Conservation (phyloP, 768 basidiomycete species). For the Psilocybe azurescens region DNA sequence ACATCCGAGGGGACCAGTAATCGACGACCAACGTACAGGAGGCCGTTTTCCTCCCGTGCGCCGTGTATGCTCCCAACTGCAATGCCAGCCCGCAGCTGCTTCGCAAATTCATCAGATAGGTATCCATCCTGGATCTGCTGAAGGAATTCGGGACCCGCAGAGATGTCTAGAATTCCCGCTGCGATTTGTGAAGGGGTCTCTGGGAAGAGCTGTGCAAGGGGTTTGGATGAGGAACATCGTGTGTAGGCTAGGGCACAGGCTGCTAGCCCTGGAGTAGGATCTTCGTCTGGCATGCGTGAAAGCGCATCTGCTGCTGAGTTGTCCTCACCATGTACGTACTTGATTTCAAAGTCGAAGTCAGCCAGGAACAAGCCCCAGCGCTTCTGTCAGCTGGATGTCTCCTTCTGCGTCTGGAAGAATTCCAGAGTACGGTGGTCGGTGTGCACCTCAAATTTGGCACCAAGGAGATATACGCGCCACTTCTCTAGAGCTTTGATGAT, state of each 20-base stretch:
- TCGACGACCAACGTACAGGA: constrained; percentile 28
- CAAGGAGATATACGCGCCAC: constrained; percentile 27
- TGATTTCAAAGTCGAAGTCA: constrained; percentile 39
- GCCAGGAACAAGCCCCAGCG: constrained; percentile 38
- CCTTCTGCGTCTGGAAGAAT: constrained; percentile 32
- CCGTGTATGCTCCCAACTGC: not conserved
- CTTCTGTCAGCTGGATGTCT: constrained; percentile 34
- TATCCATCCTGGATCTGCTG: not conserved
- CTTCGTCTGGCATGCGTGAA: constrained; percentile 26
- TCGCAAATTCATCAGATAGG: not conserved
- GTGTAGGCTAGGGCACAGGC: constrained; percentile 11
- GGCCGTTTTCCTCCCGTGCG: constrained; percentile 9
- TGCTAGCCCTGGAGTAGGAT: not conserved
- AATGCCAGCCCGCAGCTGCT: not conserved
- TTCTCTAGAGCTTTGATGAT: constrained; percentile 35
- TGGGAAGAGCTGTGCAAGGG: not conserved
- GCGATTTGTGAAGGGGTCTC: not conserved
- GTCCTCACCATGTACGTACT: constrained; percentile 38
- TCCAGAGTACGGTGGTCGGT: constrained; percentile 44
- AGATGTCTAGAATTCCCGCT: not conserved
- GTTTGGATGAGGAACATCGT: not conserved
- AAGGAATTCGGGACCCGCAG: not conserved
- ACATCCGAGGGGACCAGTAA: constrained; percentile 27
- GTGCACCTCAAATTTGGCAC: constrained; percentile 27
- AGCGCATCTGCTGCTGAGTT: constrained; percentile 43